These are phyloP conservation scores for Talaromyces piceae DNA, from an alignment of 2,329 filamentous ascomycete genomes.

Conservation along the genomic window DNA sequence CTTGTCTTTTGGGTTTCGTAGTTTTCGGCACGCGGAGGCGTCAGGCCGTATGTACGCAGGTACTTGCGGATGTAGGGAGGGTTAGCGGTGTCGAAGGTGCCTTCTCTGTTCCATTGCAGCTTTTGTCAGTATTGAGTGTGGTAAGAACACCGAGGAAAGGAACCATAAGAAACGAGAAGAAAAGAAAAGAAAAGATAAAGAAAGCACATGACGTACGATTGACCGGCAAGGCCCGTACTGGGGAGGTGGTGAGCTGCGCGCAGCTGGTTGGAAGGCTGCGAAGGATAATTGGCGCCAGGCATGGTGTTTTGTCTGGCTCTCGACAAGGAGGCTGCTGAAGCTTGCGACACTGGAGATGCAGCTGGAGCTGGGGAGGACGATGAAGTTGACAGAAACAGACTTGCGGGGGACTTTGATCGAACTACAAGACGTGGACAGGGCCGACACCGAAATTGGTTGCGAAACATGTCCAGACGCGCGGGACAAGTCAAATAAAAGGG, in stretches of 20 bases:
- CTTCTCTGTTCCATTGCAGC: conserved; percentile 24
- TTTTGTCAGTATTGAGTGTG: not conserved
- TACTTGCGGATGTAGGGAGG: conserved; percentile 45
- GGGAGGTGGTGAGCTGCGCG: conserved; percentile 8
- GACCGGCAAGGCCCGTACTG: conserved; percentile 4
- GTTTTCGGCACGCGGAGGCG: conserved; percentile 41
- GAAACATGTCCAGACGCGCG: conserved; percentile 9
- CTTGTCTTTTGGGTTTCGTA: conserved; percentile 44
- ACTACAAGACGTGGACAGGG: conserved; percentile 1
- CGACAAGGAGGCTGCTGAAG: conserved; percentile 6
- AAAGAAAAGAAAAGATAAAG: too few relatives aligned
- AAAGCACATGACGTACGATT: conserved; percentile 5
- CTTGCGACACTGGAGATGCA: conserved; percentile 11
- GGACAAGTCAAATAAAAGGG: conserved; percentile 1
- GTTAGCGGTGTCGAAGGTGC: conserved; percentile 44
- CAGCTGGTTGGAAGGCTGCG: conserved; percentile 6
- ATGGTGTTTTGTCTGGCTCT: conserved; percentile 2
- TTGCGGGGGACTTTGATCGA: not conserved
- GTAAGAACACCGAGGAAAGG: too few relatives aligned
- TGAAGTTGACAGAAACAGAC: conserved; percentile 7
- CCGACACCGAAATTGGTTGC: conserved; percentile 8
- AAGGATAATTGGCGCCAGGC: not conserved
- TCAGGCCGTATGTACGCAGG: conserved; percentile 44
- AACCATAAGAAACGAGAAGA: too few relatives aligned
- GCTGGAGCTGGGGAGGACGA: conserved; percentile 6